These are phyloP conservation scores for Penicillium fuscoglaucum DNA, from an alignment of 2,329 filamentous ascomycete genomes.

Conservation along the genomic window DNA sequence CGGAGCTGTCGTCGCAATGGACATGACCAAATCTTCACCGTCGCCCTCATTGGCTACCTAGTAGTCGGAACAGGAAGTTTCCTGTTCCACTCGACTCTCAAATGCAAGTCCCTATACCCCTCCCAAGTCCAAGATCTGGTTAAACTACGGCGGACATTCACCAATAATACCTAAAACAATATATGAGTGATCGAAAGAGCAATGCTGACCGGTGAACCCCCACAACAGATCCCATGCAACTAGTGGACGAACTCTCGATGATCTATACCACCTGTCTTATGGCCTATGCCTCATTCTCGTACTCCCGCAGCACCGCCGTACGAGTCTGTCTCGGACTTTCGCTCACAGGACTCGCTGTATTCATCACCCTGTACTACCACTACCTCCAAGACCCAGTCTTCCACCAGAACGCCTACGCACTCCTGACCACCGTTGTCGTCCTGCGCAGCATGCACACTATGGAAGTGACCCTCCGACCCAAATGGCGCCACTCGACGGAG, in stretches of 20 bases:
- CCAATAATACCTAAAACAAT: not conserved
- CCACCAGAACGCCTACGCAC: conserved; percentile 76
- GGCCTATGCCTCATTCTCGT: conserved; percentile 73
- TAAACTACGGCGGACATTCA: not conserved
- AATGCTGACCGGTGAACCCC: conserved; percentile 22
- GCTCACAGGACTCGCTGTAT: conserved; percentile 58
- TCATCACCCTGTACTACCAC: conserved; percentile 80
- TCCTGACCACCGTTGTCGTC: conserved; percentile 69
- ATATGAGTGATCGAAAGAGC: not conserved
- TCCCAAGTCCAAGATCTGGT: not conserved
- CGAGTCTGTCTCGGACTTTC: conserved; percentile 58
- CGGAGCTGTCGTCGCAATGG: conserved; percentile 68
- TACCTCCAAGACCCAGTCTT: conserved; percentile 79
- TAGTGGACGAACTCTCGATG: conserved; percentile 70
- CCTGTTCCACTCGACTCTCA: conserved; percentile 63
- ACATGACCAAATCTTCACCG: conserved; percentile 73
- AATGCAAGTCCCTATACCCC: conserved; percentile 48
- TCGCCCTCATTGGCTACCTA: conserved; percentile 64
- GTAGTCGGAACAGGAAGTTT: conserved; percentile 63
- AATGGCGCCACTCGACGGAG: conserved; percentile 51
- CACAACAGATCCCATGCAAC: conserved; percentile 64
- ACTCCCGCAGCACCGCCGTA: conserved; percentile 57
- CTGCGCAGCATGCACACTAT: conserved; percentile 75
- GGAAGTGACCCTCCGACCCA: conserved; percentile 65
- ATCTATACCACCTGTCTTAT: conserved; percentile 71